Evolutionary conservation across 805 yeast species (phyloP).

Genomic region (Monosporozyma solicola): DNA sequence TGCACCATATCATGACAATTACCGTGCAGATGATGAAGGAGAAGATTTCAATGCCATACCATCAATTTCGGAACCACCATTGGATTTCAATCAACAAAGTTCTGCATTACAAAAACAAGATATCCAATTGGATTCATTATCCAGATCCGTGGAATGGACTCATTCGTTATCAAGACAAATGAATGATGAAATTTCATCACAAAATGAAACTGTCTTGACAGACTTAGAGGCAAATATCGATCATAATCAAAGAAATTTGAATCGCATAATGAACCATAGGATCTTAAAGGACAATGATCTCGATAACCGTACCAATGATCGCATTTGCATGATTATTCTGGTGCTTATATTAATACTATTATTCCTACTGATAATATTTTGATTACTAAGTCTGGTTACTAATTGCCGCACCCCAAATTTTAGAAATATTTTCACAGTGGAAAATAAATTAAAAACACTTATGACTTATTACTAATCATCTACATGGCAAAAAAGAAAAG

Average conservation of each 20-base stretch:
- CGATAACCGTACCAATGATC: constrained; percentile 26
- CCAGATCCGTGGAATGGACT: constrained; percentile 37
- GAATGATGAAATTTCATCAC: constrained; percentile 40
- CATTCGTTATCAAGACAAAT: constrained; percentile 39
- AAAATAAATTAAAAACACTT: background rate
- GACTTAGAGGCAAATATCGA: constrained; percentile 37
- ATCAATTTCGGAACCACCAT: background rate
- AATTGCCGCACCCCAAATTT: background rate
- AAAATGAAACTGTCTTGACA: constrained; percentile 36
- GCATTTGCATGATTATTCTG: constrained; percentile 38
- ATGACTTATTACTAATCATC: background rate
- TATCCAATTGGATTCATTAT: constrained; percentile 31
- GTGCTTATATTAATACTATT: constrained; percentile 37
- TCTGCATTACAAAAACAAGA: constrained; percentile 43
- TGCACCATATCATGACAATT: constrained; percentile 21
- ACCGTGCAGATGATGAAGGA: background rate
- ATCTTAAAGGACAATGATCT: constrained; percentile 32
- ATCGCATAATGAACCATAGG: constrained; percentile 10
- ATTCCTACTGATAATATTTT: constrained; percentile 35
- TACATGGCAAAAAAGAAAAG: background rate
- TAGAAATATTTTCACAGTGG: background rate
- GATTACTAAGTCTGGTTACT: constrained; percentile 5
- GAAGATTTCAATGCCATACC: background rate
- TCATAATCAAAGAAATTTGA: constrained; percentile 32
- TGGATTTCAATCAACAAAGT: constrained; percentile 34